Evolutionary conservation across 495 filamentous ascomycete genomes (phyloP), one percentile per base, ranked within the genome.

Genomic region (Amniculicola lignicola): DNA sequence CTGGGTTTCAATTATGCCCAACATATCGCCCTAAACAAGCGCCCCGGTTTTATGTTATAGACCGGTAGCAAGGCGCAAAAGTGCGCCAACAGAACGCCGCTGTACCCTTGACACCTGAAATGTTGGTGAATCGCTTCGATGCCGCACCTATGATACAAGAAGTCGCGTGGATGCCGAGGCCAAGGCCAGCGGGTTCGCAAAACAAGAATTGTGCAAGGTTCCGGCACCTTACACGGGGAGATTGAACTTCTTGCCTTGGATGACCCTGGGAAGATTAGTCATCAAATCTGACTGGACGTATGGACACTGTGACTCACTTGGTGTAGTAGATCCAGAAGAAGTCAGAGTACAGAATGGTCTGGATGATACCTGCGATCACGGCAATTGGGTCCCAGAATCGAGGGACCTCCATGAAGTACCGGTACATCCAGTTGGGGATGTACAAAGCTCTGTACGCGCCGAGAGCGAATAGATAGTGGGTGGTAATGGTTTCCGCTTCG

Each of bases 291-390:
- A 42, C 18, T 23, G 35, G 7, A 11, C 21, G 23, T 16, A 38
- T 21, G 5, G 16, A 5, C 22, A 9, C 40, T 15, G 16, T 46
- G 47, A 67, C 82, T 72, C 72, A 88, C 85, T 94, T 95, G 37
- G 85, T 95, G 70, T 95, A 98, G 72, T 98, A 98, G 58, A 98
- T 95, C 78, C 89, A 98, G 78, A 98, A 98, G 76, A 98, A 98
- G 74, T 98, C 93, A 47, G 89, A 95, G 73, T 98, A 98, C 46
- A 97, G 77, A 23, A 97, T 70, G 16, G 93, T 97, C 77, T 98
- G 93, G 54, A 96, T 75, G 24, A 96, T 79, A 9, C 93, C 93
- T 7, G 93, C 93, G 31, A 90, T 54, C 37, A 94, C 83, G 1
- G 91, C 84, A 62, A 95, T 90, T 42, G 80, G 80, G 70, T 96